phyloP scores from a whole-genome alignment of 148 eudicot genomes.

The Suaeda aralocaspica region DNA sequence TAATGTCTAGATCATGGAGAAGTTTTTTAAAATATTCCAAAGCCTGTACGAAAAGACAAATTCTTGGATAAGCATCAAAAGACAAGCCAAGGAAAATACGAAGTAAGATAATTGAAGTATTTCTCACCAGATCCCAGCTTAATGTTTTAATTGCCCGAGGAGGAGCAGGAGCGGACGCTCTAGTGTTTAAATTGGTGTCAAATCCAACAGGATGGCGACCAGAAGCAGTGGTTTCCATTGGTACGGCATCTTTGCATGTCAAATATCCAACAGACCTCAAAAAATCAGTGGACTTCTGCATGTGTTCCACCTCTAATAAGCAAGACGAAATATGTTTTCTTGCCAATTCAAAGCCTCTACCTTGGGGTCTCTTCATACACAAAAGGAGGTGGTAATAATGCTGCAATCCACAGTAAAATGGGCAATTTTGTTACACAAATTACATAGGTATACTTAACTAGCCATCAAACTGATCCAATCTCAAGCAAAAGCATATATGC shows the following conservation, averaged over 20 bases:
- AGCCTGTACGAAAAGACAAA: conserved; percentile 49
- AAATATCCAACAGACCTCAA: conserved; percentile 44
- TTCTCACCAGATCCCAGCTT: conserved; percentile 80
- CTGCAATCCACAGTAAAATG: conserved; percentile 34
- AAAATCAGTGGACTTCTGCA: conserved; percentile 60
- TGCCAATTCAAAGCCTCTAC: conserved; percentile 89
- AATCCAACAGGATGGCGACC: conserved; percentile 87
- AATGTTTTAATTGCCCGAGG: conserved; percentile 85
- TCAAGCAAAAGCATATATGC: neutral
- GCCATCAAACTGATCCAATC: neutral
- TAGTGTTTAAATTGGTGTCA: conserved; percentile 80
- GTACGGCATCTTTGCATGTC: conserved; percentile 32
- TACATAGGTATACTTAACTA: neutral
- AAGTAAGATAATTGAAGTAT: neutral
- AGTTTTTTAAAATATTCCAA: conserved; percentile 87
- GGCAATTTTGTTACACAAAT: conserved; percentile 1
- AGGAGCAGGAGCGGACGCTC: conserved; percentile 92
- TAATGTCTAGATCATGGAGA: conserved; percentile 72
- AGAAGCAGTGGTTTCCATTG: conserved; percentile 74
- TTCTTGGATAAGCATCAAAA: neutral
- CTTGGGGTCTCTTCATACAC: conserved; percentile 83
- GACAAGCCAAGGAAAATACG: neutral
- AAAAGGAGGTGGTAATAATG: conserved; percentile 73
- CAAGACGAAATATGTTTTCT: conserved; percentile 79
- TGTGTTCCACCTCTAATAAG: conserved; percentile 68